Evolutionary conservation across 2,329 filamentous ascomycete genomes (phyloP), one percentile per base, ranked within the genome.

Genomic region (Talaromyces sp.): DNA sequence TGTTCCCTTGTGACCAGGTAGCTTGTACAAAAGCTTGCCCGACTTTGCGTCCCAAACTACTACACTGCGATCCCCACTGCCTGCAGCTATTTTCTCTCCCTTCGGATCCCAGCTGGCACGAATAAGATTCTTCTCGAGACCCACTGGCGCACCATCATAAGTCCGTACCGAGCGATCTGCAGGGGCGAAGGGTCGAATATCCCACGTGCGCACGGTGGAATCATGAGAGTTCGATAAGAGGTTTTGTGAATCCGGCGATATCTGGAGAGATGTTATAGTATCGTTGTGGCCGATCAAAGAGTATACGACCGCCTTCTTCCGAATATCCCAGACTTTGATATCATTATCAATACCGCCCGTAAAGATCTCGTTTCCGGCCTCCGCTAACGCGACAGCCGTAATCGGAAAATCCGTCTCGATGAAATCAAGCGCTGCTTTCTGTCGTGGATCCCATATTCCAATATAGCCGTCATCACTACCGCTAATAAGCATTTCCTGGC

Each of bases 261-360:
- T 86, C 60, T 90, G 84, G 54, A 99, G 82, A 12, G 92, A 96
- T 2, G 93, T 96, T 66, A 99, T 83, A 0, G 93, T 98, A 73
- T 99, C 95, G 60, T 87, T 89, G 75, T 99, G 95, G 0, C 95
- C 95, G 12, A 90, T 78, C 83, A 99, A 88, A 1, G 89, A 89
- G 76, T 98, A 97, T 5, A 92, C 87, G 2, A 96, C 85, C 6
- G 89, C 85, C 77, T 96, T 92, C 81, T 96, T 98, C 68, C 95
- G 87, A 72, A 98, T 79, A 76, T 99, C 95, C 93, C 95, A 99
- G 21, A 96, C 93, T 70, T 93, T 92, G 74, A 99, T 96, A 69
- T 96, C 92, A 73, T 98, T 97, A 79, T 98, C 95, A 69, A 99
- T 97, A 23, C 93, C 91, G 54, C 93, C 93, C 6, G 91, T 90